These are phyloP conservation scores for Piromyces finnis DNA, from an alignment of 192 early-diverging fungal species.

Conservation along the genomic window DNA sequence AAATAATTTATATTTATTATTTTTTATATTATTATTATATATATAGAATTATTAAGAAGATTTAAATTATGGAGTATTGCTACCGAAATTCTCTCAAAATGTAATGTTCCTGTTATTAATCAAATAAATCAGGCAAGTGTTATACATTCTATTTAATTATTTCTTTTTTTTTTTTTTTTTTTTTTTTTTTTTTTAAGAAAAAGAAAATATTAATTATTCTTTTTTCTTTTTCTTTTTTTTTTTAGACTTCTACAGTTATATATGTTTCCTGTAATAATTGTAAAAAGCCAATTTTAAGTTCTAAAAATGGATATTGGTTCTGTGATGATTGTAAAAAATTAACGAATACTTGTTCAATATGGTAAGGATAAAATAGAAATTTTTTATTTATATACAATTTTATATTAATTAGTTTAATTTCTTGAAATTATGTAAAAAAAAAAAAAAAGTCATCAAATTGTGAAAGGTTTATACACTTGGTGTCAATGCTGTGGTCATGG, in stretches of 20 bases:
- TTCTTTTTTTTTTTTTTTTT: constrained; percentile 1
- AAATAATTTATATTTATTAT: too few relatives aligned
- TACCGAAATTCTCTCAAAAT: constrained; percentile 34
- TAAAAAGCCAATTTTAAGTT: constrained; percentile 29
- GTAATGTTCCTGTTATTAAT: constrained; percentile 15
- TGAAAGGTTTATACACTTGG: constrained; percentile 56
- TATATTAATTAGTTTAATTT: background rate
- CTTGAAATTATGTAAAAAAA: too few relatives aligned
- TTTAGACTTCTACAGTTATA: constrained; percentile 50
- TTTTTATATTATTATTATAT: background rate
- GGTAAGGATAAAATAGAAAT: constrained; percentile 14
- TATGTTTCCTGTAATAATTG: constrained; percentile 51
- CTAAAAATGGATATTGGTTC: constrained; percentile 28
- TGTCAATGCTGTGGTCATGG: constrained; percentile 68
- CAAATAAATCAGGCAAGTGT: constrained; percentile 24
- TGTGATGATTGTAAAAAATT: constrained; percentile 51
- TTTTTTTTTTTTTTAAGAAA: too few relatives aligned
- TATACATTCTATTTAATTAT: background rate
- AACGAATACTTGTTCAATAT: constrained; percentile 45
- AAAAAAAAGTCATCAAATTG: constrained; percentile 45
- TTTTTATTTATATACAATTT: background rate
- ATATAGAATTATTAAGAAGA: constrained; percentile 41
- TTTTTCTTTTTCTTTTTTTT: too few relatives aligned
- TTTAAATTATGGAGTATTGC: constrained; percentile 54
- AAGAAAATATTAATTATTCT: too few relatives aligned